Evolutionary conservation across 768 basidiomycete genomes (phyloP), one percentile per base, ranked within the genome.

Genomic region (Lentinula boryana): DNA sequence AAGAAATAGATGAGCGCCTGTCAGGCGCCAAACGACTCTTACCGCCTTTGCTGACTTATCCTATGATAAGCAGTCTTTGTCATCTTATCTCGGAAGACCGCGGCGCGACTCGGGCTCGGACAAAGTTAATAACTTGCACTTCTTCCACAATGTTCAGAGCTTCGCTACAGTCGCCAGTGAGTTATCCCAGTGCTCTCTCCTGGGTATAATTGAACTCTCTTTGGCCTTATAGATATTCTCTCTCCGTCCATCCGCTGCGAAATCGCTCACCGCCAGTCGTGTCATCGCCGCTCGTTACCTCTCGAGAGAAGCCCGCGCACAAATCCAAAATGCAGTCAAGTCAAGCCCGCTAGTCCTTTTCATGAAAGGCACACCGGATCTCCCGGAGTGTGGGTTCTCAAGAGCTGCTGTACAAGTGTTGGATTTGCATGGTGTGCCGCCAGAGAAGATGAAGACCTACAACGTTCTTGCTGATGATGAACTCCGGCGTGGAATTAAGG

Each of bases 361-460:
- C 78, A 98, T 99, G 96, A 99, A 99, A 71, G 97, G 97, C 9
- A 93, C 89, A 15, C 93, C 91, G 0, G 80, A 86, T 23, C 70
- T 78, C 5, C 96, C 96, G 1, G 87, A 94, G 67, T 98, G 96
- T 63, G 96, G 96, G 12, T 99, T 98, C 82, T 97, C 95, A 16
- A 84, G 96, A 55, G 96, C 96, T 0, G 94, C 89, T 0, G 83
- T 94, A 33, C 95, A 98, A 71, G 85, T 98, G 51, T 80, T 99
- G 55, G 91, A 93, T 52, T 72, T 92, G 41, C 89, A 95, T 46
- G 86, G 87, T 27, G 93, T 98, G 0, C 84, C 89, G 0, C 63
- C 75, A 1, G 87, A 91, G 70, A 95, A 95, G 74, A 71, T 98
- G 69, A 83, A 88, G 78, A 89, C 94, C 4, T 98, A 89, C 72